These are phyloP conservation scores for Solanum pennellii DNA, from an alignment of 257 asterid genomes.

Conservation along the genomic window DNA sequence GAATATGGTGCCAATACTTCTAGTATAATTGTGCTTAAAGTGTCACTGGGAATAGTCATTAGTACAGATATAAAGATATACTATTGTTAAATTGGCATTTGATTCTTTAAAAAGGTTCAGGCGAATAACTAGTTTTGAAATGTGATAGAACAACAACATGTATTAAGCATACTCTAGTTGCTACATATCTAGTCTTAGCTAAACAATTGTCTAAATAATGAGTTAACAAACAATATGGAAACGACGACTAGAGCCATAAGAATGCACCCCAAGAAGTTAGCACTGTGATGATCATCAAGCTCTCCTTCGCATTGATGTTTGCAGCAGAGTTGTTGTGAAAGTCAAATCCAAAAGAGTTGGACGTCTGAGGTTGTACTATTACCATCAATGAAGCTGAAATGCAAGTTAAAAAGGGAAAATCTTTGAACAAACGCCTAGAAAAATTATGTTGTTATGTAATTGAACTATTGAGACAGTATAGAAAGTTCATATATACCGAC, in stretches of 20 bases:
- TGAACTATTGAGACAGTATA: background rate
- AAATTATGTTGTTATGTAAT: background rate
- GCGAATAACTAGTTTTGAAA: background rate
- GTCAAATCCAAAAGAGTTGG: conserved; percentile 26
- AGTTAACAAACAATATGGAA: background rate
- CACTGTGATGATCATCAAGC: conserved; percentile 11
- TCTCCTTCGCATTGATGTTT: conserved; percentile 16
- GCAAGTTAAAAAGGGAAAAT: background rate
- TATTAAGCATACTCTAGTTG: background rate
- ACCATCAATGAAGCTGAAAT: conserved; percentile 48
- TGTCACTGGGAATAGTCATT: background rate
- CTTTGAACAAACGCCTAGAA: background rate
- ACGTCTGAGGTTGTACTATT: conserved; percentile 17
- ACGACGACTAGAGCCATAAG: background rate
- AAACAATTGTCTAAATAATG: background rate
- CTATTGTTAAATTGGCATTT: background rate
- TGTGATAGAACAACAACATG: background rate
- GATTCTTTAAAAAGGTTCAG: background rate
- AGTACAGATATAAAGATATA: background rate
- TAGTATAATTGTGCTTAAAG: background rate
- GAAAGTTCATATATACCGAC: conserved; percentile 19
- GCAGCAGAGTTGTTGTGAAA: conserved; percentile 18
- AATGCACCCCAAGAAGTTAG: background rate
- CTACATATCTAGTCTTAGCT: background rate
- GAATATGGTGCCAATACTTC: background rate